Evolutionary conservation across 176 grass and related monocot species (phyloP), one percentile per base, ranked within the genome.

Genomic region (Carex parvula): DNA sequence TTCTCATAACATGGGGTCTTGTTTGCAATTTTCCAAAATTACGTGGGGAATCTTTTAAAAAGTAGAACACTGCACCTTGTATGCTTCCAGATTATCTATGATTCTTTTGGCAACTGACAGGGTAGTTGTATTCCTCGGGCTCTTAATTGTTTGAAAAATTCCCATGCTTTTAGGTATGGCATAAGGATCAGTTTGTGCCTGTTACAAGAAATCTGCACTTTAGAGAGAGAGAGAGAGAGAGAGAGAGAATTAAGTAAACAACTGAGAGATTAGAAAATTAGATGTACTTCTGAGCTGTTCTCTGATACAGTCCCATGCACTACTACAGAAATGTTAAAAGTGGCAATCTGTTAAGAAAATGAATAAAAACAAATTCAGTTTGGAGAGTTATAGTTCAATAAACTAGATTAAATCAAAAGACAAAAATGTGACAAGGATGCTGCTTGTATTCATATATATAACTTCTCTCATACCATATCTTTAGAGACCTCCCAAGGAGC

Each of bases 401-500:
- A 78, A 57, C 15, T 78, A 54, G 12, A 76, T 29, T 0, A 18
- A 56, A 53, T 33, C 2, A 35, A 78, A 78, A 35, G 26, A 35
- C 3, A 15, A 78, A 52, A 77, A 77, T 8, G n/a, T 22, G 21
- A 32, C 7, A 55, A 55, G 71, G 26, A 12, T 24, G 22, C 13
- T 54, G 72, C 72, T 55, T 32, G 11, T 21, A 17, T 30, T 29
- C 14, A 77, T 21, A 62, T 62, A 77, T 57, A 56, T 78, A 29
- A 33, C 14, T 78, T 57, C 33, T 57, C 24, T 81, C 85, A 57
- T 89, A 94, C 95, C 95, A 94, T 94, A 87, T 98, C 95, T 87
- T 86, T 94, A 2, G 92, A 94, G 89, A 98, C 87, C 70, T 91
- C 90, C 95, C 90, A 93, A 86, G 95, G 95, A 55, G 95, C 92